Percentiles rank a stretch among this genome's conserved stretches.
These are phyloP conservation scores for Calycina herbarum DNA, from an alignment of 2,329 filamentous ascomycete genomes.

Conservation along the genomic window DNA sequence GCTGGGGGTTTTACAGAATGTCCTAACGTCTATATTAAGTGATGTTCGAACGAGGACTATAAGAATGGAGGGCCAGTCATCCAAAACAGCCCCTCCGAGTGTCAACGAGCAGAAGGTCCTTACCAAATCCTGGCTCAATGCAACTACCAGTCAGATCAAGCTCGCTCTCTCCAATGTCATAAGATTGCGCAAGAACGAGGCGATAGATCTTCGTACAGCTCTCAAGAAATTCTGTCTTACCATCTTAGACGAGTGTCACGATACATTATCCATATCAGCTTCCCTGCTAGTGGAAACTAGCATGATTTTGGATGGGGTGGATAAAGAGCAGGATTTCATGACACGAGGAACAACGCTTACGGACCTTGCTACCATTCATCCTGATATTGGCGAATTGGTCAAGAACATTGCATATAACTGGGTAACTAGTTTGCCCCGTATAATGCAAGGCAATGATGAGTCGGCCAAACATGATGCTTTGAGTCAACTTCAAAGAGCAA, in stretches of 20 bases:
- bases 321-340: constrained; percentile 44
- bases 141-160: constrained; percentile 78
- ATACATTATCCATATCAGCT: constrained; percentile 67
- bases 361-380: constrained; percentile 62
- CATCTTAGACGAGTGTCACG: constrained; percentile 76
- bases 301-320: constrained; percentile 62
- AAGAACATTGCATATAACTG: constrained; percentile 76
- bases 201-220: constrained; percentile 65
- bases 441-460: constrained; percentile 85
- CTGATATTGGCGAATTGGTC: constrained; percentile 61
- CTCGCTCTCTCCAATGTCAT: constrained; percentile 77
- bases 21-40: constrained; percentile 56
- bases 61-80: constrained; percentile 28
- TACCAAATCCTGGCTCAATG: constrained; percentile 68
- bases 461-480: constrained; percentile 71
- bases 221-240: constrained; percentile 71
- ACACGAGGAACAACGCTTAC: constrained; percentile 51
- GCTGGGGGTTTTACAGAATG: constrained; percentile 56
- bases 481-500: constrained; percentile 72
- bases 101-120: constrained; percentile 41
- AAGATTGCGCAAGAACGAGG: constrained; percentile 70
- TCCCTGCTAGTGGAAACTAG: constrained; percentile 78
- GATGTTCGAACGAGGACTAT: constrained; percentile 54
- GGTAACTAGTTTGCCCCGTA: constrained; percentile 75
- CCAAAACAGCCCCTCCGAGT: constrained; percentile 31